Base-by-base conservation (phyloP, 306 rosid species). In the Lathyrus sativus region DNA sequence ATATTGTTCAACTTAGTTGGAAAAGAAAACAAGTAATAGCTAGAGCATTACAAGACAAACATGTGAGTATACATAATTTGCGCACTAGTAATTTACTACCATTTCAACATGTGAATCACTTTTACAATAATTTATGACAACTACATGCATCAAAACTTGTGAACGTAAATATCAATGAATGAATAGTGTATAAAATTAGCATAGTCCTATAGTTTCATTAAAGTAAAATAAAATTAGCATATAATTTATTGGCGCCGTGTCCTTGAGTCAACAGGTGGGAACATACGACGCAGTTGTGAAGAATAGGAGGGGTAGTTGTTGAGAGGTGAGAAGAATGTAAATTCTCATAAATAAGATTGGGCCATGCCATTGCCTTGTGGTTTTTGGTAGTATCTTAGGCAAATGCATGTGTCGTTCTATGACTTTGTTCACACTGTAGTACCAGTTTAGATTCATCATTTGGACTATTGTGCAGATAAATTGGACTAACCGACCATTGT, bases 401-500 rank as follows among this genome's bases (percentile, higher is more conserved):
- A 61, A 69, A 48, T 17, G 79, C 85, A 79, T 60, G 80, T 83
- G 85, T 76, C 58, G 41, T 65, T 51, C 70, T 59, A 67, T 67
- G 54, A 42, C 66, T 71, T 11, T 17, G 56, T 59, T 48, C 74
- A 45, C 22, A 5, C 11, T 51, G 12, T 48, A 42, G 22, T 19
- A 43, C 62, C 50, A 65, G 53, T 24, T 53, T 54, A 26, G 46
- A 66, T 43, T 67, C 50, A 37, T 18, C 26, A 10, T 43, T 65
- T 72, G 89, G 81, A 77, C 76, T 14, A 7, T 67, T 70, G 65
- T 51, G 89, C 86, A 85, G 80, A 73, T 68, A 72, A 59, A 42
- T 70, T 79, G 71, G 95, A 85, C 95, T 41, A 76, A 65, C 82
- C 78, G 58, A 77, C 86, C 81, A 39, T 44, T 3, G 54, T 63